Evolutionary conservation across 2,329 filamentous ascomycete species (phyloP).

Genomic region (Nemania serpens): DNA sequence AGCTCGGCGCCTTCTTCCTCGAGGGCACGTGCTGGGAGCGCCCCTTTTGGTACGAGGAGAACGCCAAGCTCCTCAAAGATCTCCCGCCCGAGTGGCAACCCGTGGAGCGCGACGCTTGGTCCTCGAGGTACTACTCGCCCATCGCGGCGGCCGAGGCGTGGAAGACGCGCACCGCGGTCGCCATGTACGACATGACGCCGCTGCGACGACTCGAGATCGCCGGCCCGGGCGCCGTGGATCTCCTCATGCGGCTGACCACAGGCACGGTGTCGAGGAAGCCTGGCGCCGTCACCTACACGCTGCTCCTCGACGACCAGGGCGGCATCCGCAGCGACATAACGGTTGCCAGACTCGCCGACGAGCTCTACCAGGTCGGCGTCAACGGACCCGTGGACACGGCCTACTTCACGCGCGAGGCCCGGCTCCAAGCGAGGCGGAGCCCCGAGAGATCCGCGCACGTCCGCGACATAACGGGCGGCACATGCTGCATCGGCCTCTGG

Average conservation of each 20-base stretch:
- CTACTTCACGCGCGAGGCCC: conserved; percentile 28
- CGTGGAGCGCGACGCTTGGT: conserved; percentile 26
- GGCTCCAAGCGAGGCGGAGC: conserved; percentile 12
- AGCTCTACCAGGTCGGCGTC: conserved; percentile 27
- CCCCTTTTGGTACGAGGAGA: conserved; percentile 27
- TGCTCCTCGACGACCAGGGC: conserved; percentile 25
- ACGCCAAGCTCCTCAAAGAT: conserved; percentile 21
- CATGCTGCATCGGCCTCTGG: conserved; percentile 28
- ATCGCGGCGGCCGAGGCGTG: conserved; percentile 29
- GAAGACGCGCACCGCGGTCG: conserved; percentile 26
- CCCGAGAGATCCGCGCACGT: conserved; percentile 18
- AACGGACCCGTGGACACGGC: conserved; percentile 28
- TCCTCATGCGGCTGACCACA: conserved; percentile 28
- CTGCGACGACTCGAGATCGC: conserved; percentile 28
- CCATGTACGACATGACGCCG: conserved; percentile 31
- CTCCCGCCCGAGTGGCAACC: conserved; percentile 24
- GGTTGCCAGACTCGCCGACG: conserved; percentile 20
- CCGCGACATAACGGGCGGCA: conserved; percentile 27
- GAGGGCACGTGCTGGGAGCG: conserved; percentile 25
- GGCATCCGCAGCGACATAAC: conserved; percentile 27
- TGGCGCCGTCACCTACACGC: conserved; percentile 27
- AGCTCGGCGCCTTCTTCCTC: conserved; percentile 28
- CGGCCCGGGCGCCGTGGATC: conserved; percentile 23
- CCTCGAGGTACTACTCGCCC: conserved; percentile 25
- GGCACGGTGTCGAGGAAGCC: conserved; percentile 26